Percentiles rank a stretch among this genome's conserved stretches.
These are phyloP conservation scores for Podila horticola DNA, from an alignment of 192 early-diverging fungal species.

Conservation along the genomic window DNA sequence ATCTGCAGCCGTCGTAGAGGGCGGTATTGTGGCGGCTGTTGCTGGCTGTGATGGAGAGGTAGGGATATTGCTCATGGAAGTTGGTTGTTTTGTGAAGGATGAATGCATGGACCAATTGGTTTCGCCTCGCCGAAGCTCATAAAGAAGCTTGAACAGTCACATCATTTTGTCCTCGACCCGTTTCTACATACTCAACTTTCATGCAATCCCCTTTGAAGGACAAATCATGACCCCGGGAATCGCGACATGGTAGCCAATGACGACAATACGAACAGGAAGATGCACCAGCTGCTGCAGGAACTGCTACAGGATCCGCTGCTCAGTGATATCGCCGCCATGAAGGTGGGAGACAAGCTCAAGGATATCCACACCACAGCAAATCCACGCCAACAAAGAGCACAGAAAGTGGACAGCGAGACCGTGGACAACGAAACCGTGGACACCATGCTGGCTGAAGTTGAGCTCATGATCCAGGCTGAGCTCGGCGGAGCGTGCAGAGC, in stretches of 20 bases:
- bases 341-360: background rate
- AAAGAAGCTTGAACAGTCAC: too few relatives aligned
- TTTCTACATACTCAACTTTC: too few relatives aligned
- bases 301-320: conserved; percentile 84
- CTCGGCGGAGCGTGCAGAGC: background rate
- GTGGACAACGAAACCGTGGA: conserved; percentile 41
- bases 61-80: too few relatives aligned
- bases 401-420: background rate
- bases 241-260: background rate
- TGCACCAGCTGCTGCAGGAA: conserved; percentile 91
- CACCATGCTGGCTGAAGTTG: background rate
- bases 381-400: background rate
- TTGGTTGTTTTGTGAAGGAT: too few relatives aligned
- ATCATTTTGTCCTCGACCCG: too few relatives aligned
- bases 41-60: too few relatives aligned
- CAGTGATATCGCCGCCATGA: conserved; percentile 76
- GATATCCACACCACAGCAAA: background rate
- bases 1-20: background rate
- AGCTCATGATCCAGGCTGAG: background rate
- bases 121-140: too few relatives aligned
- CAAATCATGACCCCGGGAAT: background rate
- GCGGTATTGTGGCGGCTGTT: too few relatives aligned
- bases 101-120: too few relatives aligned
- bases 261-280: conserved; percentile 69
- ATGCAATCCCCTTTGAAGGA: background rate